Base-by-base conservation (phyloP, 192 early-diverging fungal genomes). In the Coemansia sp. region DNA sequence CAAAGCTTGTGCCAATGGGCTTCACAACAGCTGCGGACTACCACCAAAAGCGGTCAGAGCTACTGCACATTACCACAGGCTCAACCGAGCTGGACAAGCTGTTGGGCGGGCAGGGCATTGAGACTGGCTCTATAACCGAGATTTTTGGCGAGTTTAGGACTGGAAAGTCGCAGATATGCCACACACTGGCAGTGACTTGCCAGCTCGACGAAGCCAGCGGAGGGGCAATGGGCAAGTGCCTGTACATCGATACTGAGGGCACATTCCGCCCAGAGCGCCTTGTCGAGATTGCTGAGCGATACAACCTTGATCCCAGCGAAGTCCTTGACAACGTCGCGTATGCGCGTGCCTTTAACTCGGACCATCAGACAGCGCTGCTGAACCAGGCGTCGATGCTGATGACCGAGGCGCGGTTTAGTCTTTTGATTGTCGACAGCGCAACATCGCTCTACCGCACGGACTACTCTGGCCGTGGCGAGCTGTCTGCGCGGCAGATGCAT, bases 141-240 rank as follows among this genome's bases (percentile, higher is more conserved):
- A 83, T 99, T 0, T 99, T 97, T 90, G 96, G 96, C 31, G 96
- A 99, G 79, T 99, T 99, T 69, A 81, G 96, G 53, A 99, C 96
- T 7, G 96, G 96, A 65, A 99, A 99, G 79, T 96, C 91, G 63
- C 96, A 99, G 71, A 64, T 99, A 13, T 97, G 96, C 74, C 96
- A 99, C 62, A 95, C 91, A 28, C 77, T 99, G 35, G 94, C 96
- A 6, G 95, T 99, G 23, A 93, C 91, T n/a, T 94, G 93, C 64
- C 96, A 98, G 85, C 84, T 99, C 31, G 95, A 95, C 16, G 81
- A 86, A 30, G 84, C 90, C 26, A 91, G 92, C 87, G 93, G 92
- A 21, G 96, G 96, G 6, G 96, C 90, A 3, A 93, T 93, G 76
- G 96, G 96, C 45, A 94, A 92, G 65, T 96, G 95, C 53, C 71